Evolutionary conservation across 2,329 filamentous ascomycete species (phyloP).

Genomic region (Magnaporthiopsis poae): DNA sequence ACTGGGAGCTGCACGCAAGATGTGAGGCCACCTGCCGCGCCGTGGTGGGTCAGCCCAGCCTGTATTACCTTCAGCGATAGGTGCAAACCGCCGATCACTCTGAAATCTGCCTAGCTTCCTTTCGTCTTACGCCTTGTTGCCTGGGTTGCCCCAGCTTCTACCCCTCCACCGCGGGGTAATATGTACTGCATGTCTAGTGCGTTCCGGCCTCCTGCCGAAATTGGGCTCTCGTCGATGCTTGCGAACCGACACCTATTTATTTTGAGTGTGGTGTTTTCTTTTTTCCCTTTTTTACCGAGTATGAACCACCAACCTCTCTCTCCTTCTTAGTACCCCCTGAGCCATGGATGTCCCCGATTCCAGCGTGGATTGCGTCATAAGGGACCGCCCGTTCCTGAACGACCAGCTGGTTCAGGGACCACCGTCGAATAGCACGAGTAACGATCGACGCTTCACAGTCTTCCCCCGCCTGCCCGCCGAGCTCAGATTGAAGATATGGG

Average conservation of each 20-base stretch:
- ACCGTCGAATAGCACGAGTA: not conserved
- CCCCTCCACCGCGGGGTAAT: not conserved
- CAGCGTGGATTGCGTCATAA: not conserved
- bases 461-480: not conserved
- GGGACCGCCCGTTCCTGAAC: not conserved
- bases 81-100: too few relatives aligned
- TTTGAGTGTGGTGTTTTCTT: too few relatives aligned
- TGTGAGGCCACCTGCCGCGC: too few relatives aligned
- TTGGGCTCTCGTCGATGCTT: too few relatives aligned
- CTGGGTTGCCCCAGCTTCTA: not conserved
- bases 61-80: too few relatives aligned
- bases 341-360: too few relatives aligned
- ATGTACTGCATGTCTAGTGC: too few relatives aligned
- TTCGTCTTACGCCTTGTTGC: not conserved
- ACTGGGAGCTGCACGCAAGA: too few relatives aligned
- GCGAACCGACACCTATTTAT: too few relatives aligned
- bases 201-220: too few relatives aligned
- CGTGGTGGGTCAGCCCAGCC: too few relatives aligned
- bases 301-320: not conserved
- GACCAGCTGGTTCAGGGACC: not conserved
- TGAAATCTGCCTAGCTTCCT: not conserved
- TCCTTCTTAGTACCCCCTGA: not conserved
- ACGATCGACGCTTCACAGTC: not conserved
- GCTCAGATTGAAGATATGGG: not conserved
- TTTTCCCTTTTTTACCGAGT: too few relatives aligned